These are phyloP conservation scores for Vaccinium corymbosum DNA, from an alignment of 148 eudicot genomes.

Conservation along the genomic window DNA sequence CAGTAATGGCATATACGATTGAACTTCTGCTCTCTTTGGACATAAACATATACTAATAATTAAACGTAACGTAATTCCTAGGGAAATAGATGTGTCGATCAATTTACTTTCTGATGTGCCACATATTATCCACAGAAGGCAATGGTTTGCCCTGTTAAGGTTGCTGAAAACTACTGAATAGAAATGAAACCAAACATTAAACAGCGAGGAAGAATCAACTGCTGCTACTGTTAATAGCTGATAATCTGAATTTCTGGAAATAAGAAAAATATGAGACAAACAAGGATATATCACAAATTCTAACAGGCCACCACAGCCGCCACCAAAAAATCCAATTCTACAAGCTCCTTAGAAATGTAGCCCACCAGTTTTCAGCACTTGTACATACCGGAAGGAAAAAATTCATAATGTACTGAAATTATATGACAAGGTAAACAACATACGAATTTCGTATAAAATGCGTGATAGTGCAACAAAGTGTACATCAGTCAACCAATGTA, in stretches of 20 bases:
- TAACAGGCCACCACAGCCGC: no score
- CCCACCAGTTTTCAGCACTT: neutral
- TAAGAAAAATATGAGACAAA: neutral
- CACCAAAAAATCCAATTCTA: neutral
- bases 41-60: neutral
- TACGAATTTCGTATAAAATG: no score
- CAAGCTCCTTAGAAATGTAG: neutral
- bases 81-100: neutral
- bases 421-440: neutral
- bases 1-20: neutral
- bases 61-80: neutral
- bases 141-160: neutral
- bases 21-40: neutral
- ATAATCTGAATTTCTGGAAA: neutral
- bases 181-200: neutral
- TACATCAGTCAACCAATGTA: neutral
- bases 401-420: neutral
- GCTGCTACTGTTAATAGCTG: neutral
- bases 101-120: neutral
- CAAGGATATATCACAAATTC: neutral
- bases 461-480: neutral
- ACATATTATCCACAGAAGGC: neutral
- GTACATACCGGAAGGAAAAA: neutral
- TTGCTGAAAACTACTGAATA: neutral
- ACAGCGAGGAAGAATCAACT: neutral